These are phyloP conservation scores for Thelephora terrestris DNA, from an alignment of 1,284 basidiomycete genomes.

Conservation along the genomic window DNA sequence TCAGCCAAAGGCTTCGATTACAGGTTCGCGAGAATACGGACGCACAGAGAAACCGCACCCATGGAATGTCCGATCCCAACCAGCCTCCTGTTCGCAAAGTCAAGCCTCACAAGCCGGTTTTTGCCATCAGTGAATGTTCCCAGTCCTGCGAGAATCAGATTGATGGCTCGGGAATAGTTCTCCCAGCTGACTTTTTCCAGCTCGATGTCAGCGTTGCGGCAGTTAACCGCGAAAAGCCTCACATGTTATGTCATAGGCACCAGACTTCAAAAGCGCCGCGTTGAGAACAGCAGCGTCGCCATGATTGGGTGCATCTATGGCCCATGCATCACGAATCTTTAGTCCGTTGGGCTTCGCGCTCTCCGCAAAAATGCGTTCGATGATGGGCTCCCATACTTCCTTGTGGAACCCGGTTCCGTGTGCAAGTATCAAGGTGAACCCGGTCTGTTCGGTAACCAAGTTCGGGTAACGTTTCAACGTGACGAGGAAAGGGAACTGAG, in stretches of 20 bases:
- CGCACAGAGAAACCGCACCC: conserved; percentile 28
- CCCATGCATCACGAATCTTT: conserved; percentile 42
- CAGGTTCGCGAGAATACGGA: neutral
- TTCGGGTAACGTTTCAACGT: conserved; percentile 38
- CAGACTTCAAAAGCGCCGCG: conserved; percentile 26
- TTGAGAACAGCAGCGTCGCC: conserved; percentile 42
- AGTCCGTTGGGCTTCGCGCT: conserved; percentile 14
- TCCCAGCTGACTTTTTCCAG: conserved; percentile 22
- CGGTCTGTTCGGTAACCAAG: conserved; percentile 25
- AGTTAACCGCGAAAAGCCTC: conserved; percentile 11
- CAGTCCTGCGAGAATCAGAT: conserved; percentile 24
- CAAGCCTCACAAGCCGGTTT: conserved; percentile 19
- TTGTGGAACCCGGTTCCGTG: conserved; percentile 48
- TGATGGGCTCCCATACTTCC: conserved; percentile 45
- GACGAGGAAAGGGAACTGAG: conserved; percentile 35
- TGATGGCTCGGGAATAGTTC: conserved; percentile 26
- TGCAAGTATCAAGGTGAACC: conserved; percentile 36
- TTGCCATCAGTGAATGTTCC: conserved; percentile 10
- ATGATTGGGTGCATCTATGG: conserved; percentile 44
- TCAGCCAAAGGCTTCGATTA: neutral
- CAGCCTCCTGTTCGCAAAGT: conserved; percentile 24
- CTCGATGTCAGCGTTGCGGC: neutral
- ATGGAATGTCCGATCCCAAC: conserved; percentile 31
- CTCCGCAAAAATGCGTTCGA: conserved; percentile 25
- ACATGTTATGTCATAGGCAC: conserved; percentile 34